Base-by-base conservation (phyloP, 2,329 filamentous ascomycete genomes). In the Coniochaeta sp. region DNA sequence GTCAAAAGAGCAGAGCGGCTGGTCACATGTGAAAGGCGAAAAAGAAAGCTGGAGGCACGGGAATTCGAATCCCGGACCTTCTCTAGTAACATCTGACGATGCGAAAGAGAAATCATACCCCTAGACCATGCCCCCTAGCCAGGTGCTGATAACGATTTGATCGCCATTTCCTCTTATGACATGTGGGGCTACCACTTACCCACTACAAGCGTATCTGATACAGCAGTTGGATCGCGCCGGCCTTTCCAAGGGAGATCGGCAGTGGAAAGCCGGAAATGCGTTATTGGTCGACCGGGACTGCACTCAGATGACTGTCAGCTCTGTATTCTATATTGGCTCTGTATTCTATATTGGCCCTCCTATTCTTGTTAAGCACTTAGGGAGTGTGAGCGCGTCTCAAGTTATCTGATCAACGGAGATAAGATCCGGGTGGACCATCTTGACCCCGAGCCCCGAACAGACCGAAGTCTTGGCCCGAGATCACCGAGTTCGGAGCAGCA, bases 141-240 rank as follows among this genome's bases (percentile, higher is more conserved):
- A 26, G 24, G 24, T n/a, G 16, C n/a, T 36, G 17, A n/a, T 40
- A n/a, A 16, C 2, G 4, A 88, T 63, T 84, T 83, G 1, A 71
- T 87, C 1, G 66, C 88, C 12, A 24, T 47, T 47, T n/a, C n/a
- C 11, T 6, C 6, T n/a, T 40, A 40, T 40, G 11, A 12, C 8
- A 12, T 36, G 34, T 14, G 12, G 6, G 12, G 12, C 34, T 31
- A 9, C 28, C 28, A 5, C 28, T n/a, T n/a, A n/a, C n/a, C n/a
- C n/a, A n/a, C n/a, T n/a, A n/a, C n/a, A n/a, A n/a, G n/a, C n/a
- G n/a, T n/a, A n/a, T n/a, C n/a, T n/a, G n/a, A n/a, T n/a, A n/a
- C n/a, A n/a, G n/a, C n/a, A n/a, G n/a, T n/a, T n/a, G n/a, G n/a
- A n/a, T n/a, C n/a, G n/a, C n/a, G n/a, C n/a, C n/a, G n/a, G n/a